phyloP scores from a whole-genome alignment of 805 yeast genomes.

The Myxozyma kluyveri region DNA sequence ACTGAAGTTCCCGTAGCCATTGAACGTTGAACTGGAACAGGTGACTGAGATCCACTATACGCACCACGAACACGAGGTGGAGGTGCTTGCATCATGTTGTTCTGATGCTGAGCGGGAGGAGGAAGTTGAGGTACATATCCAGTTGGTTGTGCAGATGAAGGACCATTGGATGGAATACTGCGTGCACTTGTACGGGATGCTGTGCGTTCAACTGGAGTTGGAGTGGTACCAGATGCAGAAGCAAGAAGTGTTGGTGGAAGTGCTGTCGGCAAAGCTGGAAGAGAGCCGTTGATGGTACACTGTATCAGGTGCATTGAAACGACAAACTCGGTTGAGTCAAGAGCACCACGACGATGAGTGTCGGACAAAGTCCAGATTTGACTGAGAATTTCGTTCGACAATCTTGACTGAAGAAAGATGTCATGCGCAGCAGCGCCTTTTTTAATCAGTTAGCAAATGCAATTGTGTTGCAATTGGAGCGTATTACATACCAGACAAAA shows the following conservation, averaged over 20 bases:
- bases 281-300: slow-evolving; percentile 62
- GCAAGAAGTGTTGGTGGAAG: slow-evolving; percentile 43
- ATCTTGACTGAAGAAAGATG: slow-evolving; percentile 83
- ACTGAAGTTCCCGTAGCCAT: slow-evolving; percentile 12
- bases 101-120: slow-evolving; percentile 23
- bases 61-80: slow-evolving; percentile 23
- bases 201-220: slow-evolving; percentile 32
- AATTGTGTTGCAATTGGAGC: slow-evolving; percentile 36
- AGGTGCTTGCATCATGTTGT: slow-evolving; percentile 26
- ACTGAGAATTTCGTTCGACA: slow-evolving; percentile 74
- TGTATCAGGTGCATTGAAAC: slow-evolving; percentile 96
- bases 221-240: slow-evolving; percentile 31
- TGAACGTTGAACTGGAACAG: slow-evolving; percentile 19
- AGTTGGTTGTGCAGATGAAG: too few species aligned
- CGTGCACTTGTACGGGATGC: slow-evolving; percentile 16
- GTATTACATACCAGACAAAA: slow-evolving; percentile 14
- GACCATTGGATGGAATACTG: background rate
- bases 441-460: slow-evolving; percentile 44
- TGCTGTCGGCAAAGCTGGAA: slow-evolving; percentile 55
- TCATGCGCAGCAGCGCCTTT: slow-evolving; percentile 51
- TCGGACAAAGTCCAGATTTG: slow-evolving; percentile 90
- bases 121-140: slow-evolving; percentile 10
- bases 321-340: slow-evolving; percentile 72
- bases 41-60: slow-evolving; percentile 15
- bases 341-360: slow-evolving; percentile 65